Evolutionary conservation across 306 rosid species (phyloP).

Genomic region (Medicago arabica): DNA sequence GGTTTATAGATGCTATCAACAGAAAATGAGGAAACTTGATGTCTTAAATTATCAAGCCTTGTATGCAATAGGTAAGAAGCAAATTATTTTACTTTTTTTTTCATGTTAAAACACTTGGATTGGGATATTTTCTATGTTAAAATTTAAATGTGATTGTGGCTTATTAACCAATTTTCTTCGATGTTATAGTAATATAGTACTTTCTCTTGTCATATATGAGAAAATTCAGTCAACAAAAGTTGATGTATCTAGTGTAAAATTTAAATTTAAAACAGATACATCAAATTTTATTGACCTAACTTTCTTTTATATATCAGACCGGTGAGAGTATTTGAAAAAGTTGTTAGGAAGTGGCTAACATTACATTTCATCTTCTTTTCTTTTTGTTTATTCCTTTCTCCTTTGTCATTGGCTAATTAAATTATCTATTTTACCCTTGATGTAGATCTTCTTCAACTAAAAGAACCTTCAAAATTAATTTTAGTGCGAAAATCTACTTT

Average conservation of each 20-base stretch:
- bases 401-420: conserved; percentile 20
- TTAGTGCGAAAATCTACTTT: conserved; percentile 48
- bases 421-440: conserved; percentile 15
- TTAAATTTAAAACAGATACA: too few relatives aligned
- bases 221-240: too few relatives aligned
- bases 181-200: background rate
- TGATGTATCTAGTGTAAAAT: too few relatives aligned
- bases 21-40: conserved; percentile 78
- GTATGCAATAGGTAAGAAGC: conserved; percentile 78
- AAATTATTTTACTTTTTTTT: conserved; percentile 20
- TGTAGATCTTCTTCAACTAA: conserved; percentile 76
- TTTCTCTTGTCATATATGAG: too few relatives aligned
- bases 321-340: too few relatives aligned
- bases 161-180: conserved; percentile 26
- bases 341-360: too few relatives aligned
- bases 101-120: background rate
- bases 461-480: conserved; percentile 55
- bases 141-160: background rate
- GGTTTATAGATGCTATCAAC: conserved; percentile 65
- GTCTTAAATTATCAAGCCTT: conserved; percentile 76
- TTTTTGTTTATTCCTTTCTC: background rate
- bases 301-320: too few relatives aligned
- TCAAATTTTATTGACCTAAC: too few relatives aligned
- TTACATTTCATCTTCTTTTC: too few relatives aligned
- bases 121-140: background rate